A percentile compares a stretch with the other conserved stretches of the same genome.
Conservation (phyloP, 2,329 filamentous ascomycete species). For the Aureobasidium sp. region DNA sequence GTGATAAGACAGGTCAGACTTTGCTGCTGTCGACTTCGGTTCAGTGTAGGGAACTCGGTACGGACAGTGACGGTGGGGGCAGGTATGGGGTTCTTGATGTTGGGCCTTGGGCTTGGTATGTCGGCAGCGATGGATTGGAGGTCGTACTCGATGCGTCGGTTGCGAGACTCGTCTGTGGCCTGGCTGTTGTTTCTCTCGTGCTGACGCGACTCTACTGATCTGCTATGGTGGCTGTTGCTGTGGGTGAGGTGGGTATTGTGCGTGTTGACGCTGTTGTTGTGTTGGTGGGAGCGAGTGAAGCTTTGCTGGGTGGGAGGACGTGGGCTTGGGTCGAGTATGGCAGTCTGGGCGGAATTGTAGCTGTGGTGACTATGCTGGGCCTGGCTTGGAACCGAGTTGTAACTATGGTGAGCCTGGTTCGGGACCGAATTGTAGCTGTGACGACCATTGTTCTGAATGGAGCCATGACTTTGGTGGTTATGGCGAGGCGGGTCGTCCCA, state of each 20-base stretch:
- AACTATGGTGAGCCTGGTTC: not conserved
- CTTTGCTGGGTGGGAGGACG: slow-evolving; percentile 7
- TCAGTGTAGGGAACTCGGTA: slow-evolving; percentile 94
- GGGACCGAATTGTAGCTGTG: not conserved
- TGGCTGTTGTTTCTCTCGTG: slow-evolving; percentile 76
- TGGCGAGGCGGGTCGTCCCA: slow-evolving; percentile 51
- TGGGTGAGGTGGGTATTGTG: not conserved
- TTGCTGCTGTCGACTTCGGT: slow-evolving; percentile 85
- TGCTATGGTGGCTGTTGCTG: not conserved
- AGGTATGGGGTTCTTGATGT: slow-evolving; percentile 77
- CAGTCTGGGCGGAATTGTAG: slow-evolving; percentile 3
- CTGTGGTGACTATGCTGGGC: not conserved
- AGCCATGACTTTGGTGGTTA: not conserved
- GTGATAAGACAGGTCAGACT: slow-evolving; percentile 90
- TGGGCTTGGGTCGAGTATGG: slow-evolving; percentile 4
- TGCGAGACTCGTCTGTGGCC: slow-evolving; percentile 63
- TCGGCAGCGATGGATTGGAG: slow-evolving; percentile 92
- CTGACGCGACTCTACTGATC: slow-evolving; percentile 21
- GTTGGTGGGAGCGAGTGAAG: slow-evolving; percentile 3
- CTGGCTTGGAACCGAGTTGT: not conserved
- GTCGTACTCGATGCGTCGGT: slow-evolving; percentile 85
- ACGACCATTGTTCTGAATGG: not conserved
- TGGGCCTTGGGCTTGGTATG: slow-evolving; percentile 63
- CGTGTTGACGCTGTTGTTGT: slow-evolving; percentile 11
- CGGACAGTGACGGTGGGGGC: slow-evolving; percentile 87